Base-by-base conservation (phyloP, 495 filamentous ascomycete species). In the Cetradonia linearis region DNA sequence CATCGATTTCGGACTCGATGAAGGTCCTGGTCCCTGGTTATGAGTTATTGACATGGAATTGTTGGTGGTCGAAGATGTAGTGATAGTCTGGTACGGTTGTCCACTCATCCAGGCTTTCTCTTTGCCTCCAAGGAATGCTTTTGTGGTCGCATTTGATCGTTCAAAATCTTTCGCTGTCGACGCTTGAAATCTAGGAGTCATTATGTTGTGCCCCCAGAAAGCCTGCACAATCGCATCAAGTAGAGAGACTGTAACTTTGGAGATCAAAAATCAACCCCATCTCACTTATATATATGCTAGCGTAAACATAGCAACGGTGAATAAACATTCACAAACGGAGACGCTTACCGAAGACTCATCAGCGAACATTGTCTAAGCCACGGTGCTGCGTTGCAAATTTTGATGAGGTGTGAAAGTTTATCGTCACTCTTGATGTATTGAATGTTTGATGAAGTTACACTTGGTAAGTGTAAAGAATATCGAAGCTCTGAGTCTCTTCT, bases 81-180 rank as follows among this genome's bases (percentile, higher is more conserved):
- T 14, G 44, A 18, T 20, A 11, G 23, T 46, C 14, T 46, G 23
- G 3, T 34, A 27, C 11, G 40, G 38, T 14, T 62, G 48, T 38
- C 69, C 64, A 20, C 63, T 68, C 78, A 90, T 86, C 88, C 88
- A 91, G 67, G 81, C 74, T 65, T 78, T 85, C 68, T 82, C 82
- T 60, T 74, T 74, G 48, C 81, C 78, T 44, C 85, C 83, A 56
- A 88, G 73, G 71, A 89, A 86, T 38, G 78, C 69, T 63, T 76
- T 83, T 55, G 83, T 73, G 16, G 88, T 91, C 50, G 83, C 82
- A 71, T 91, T 93, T 18, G 84, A 84, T 4, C 76, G 74, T 37
- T 78, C 80, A 58, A 87, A 73, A 61, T 83, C 79, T 14, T 63
- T 56, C 18, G 25, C 31, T 11, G 31, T 33, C 40, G 13, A 46